phyloP scores from a whole-genome alignment of 176 grass and related monocot genomes.

The Microstegium vimineum region DNA sequence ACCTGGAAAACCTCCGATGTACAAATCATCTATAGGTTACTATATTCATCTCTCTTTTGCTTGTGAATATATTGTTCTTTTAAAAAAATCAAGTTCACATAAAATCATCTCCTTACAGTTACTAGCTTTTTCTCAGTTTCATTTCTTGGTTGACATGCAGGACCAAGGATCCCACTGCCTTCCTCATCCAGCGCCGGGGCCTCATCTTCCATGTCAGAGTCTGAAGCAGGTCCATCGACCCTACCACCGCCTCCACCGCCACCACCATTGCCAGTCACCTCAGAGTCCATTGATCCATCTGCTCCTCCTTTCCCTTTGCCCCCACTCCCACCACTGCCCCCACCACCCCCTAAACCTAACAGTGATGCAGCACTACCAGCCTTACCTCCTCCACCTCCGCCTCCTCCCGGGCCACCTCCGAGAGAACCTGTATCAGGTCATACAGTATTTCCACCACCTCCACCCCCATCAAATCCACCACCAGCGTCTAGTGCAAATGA shows the following conservation, averaged over 20 bases:
- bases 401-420: constrained; percentile 65
- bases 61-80: neutral
- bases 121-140: constrained; percentile 10
- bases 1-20: constrained; percentile 92
- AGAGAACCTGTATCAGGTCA: constrained; percentile 52
- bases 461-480: constrained; percentile 64
- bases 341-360: constrained; percentile 46
- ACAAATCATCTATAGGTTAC: constrained; percentile 82
- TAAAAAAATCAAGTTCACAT: neutral
- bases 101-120: neutral
- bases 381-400: constrained; percentile 66
- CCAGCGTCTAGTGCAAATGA: constrained; percentile 37
- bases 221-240: constrained; percentile 61
- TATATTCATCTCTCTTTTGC: constrained; percentile 4
- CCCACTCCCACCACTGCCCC: constrained; percentile 45
- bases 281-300: constrained; percentile 51
- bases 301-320: constrained; percentile 48
- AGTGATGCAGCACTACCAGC: constrained; percentile 25
- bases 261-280: constrained; percentile 56
- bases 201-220: constrained; percentile 63
- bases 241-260: constrained; percentile 69
- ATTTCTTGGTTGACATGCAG: constrained; percentile 42
- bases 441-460: constrained; percentile 51
- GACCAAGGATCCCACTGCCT: constrained; percentile 66
- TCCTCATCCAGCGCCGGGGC: constrained; percentile 46